phyloP scores from a whole-genome alignment of 1,284 basidiomycete genomes.

The Fomitopsis betulina region DNA sequence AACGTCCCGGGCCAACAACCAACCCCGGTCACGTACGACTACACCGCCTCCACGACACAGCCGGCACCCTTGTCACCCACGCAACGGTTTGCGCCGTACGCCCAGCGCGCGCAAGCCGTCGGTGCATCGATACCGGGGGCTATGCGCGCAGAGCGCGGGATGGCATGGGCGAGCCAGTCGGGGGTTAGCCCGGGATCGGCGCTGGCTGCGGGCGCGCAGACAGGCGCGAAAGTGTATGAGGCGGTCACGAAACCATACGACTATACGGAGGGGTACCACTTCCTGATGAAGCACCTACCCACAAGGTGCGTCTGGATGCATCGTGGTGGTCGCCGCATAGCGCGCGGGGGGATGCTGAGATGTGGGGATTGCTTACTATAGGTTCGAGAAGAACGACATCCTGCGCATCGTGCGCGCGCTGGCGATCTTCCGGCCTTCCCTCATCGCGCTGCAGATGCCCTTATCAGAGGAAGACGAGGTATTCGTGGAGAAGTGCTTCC shows the following conservation, averaged over 20 bases:
- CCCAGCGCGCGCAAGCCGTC: conserved; percentile 2
- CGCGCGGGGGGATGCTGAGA: not conserved
- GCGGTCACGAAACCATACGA: conserved; percentile 81
- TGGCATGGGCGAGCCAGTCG: conserved; percentile 1
- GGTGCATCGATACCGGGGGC: not conserved
- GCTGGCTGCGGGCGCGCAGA: conserved; percentile 12
- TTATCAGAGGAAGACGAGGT: conserved; percentile 90
- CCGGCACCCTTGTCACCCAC: not conserved
- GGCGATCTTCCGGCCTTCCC: conserved; percentile 90
- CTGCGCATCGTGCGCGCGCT: conserved; percentile 91
- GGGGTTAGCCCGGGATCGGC: conserved; percentile 9
- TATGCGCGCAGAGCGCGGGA: not conserved
- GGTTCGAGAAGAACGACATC: conserved; percentile 95
- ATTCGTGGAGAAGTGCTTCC: conserved; percentile 94
- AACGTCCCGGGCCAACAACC: conserved; percentile 2
- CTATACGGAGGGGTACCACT: conserved; percentile 93
- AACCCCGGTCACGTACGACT: conserved; percentile 3
- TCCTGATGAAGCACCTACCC: conserved; percentile 88
- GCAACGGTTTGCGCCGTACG: conserved; percentile 3
- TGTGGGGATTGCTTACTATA: conserved; percentile 27
- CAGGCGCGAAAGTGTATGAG: conserved; percentile 64
- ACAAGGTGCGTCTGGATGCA: conserved; percentile 57
- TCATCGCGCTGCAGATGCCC: conserved; percentile 96
- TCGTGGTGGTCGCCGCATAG: conserved; percentile 6
- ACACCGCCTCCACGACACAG: conserved; percentile 1